Evolutionary conservation across 192 early-diverging fungal genomes (phyloP), one percentile per base, ranked within the genome.

Genomic region (Linnemannia elongata): DNA sequence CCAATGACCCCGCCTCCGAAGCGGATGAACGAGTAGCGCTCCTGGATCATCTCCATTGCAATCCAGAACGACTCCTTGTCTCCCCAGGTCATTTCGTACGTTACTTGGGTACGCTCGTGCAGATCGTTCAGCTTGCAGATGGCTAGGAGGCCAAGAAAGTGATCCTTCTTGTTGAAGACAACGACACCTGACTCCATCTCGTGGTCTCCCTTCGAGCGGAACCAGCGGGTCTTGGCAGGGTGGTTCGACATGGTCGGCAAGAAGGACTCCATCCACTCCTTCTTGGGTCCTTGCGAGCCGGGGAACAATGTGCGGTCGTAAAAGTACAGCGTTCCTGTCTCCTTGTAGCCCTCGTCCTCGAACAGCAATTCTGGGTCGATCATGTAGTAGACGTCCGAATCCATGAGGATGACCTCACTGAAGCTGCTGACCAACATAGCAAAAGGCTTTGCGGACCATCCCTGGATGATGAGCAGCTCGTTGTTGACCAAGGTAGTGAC

Each of bases 51-150:
- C 80, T 94, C 94, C 74, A 85, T 77, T 0, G 89, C 93, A 45
- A 94, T 88, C 94, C 94, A 95, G 57, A 93, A 95, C 12, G 94
- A 82, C 81, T 95, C 94, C 83, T 95, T 95, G 82, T 95, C 94
- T 27, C 94, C 93, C 78, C 90, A 89, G 0, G 85, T 81, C 57
- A 77, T 69, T 9, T 71, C 60, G 75, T 93, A 93, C 9, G 92
- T 88, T 3, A 93, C 84, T 33, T 89, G 75, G 8, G 88, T 71
- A 22, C 92, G 85, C 36, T 89, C 90, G 15, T 74, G 60, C 18
- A 83, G 54, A 44, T 83, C 91, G 69, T 94, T 94, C 44, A 94
- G 70, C 69, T 90, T 88, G 82, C 93, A 94, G 4, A 89, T 91
- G 0, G 92, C 89, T 8, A 95, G 42, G 4, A 95, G 66, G 3